A percentile compares a stretch with the other conserved stretches of the same genome.
Conservation (phyloP, 139 green algal species). For the Monoraphidium neglectum region DNA sequence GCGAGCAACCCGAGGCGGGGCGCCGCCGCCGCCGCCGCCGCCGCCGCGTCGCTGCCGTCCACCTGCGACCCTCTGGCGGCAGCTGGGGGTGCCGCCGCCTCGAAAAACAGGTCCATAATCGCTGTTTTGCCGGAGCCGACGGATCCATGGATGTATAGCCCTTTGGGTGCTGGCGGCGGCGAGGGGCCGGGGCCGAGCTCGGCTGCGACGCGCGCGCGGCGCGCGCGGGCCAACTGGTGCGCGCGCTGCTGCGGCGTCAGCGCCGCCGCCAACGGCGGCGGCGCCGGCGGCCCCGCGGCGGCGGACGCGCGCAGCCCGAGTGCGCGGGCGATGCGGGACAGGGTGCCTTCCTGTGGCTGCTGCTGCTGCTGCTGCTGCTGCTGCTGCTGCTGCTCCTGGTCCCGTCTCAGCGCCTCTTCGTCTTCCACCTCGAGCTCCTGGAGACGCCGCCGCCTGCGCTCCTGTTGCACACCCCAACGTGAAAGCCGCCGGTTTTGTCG, state of each 20-base stretch:
- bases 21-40: no score
- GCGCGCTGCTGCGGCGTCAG: not conserved
- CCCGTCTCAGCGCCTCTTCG: not conserved
- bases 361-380: slow-evolving; percentile 5
- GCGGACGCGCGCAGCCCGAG: no score
- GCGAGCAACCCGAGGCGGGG: no score
- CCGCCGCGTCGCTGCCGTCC: no score
- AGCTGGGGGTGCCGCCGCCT: slow-evolving; percentile 15
- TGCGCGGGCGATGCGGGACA: no score
- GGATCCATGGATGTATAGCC: slow-evolving; percentile 69
- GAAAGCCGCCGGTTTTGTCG: no score
- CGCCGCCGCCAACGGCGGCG: slow-evolving; percentile 1
- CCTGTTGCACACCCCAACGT: no score
- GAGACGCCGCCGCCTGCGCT: no score
- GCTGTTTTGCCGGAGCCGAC: slow-evolving; percentile 75
- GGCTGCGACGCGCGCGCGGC: not conserved
- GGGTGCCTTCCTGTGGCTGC: no score
- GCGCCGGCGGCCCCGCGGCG: not conserved
- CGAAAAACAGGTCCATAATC: slow-evolving; percentile 68
- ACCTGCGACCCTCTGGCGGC: not conserved
- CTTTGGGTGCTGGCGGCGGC: slow-evolving; percentile 37
- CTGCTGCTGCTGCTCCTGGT: not conserved
- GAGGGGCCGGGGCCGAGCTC: slow-evolving; percentile 40
- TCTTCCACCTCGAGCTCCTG: no score
- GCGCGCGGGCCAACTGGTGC: not conserved